phyloP scores from a whole-genome alignment of 1,139 yeast genomes.

The Yarrowia galli region DNA sequence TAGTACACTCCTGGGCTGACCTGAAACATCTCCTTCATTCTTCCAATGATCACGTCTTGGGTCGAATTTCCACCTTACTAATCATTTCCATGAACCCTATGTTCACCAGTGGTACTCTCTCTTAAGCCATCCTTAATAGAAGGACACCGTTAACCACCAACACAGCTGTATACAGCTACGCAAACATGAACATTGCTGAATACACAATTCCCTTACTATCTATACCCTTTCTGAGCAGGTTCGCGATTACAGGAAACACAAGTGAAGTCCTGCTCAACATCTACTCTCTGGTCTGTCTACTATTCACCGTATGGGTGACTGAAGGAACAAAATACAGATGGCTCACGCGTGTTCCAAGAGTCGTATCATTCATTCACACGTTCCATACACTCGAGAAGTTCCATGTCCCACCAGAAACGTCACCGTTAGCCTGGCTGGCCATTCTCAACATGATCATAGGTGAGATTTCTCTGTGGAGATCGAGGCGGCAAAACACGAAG shows the following conservation, averaged over 20 bases:
- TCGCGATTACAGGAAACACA: not conserved
- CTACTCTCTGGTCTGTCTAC: not conserved
- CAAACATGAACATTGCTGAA: not conserved
- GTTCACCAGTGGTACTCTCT: no score
- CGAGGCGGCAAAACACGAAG: not conserved
- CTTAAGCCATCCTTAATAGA: no score
- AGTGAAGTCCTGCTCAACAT: slow-evolving; percentile 16
- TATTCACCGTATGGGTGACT: slow-evolving; percentile 13
- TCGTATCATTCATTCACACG: slow-evolving; percentile 12
- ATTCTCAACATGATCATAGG: not conserved
- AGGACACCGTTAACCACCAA: no score
- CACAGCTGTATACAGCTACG: not conserved
- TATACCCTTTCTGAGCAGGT: not conserved
- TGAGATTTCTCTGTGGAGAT: not conserved
- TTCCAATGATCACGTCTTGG: no score
- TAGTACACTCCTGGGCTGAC: no score
- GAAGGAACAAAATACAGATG: not conserved
- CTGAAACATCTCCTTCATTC: no score
- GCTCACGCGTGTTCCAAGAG: slow-evolving; percentile 9
- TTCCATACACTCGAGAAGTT: slow-evolving; percentile 29
- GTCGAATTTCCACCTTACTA: no score
- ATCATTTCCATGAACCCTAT: not conserved
- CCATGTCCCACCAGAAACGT: slow-evolving; percentile 1
- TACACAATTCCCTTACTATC: not conserved
- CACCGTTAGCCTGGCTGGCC: slow-evolving; percentile 9